Evolutionary conservation across 768 basidiomycete species (phyloP), one percentile per base, ranked within the genome.

Genomic region (Chalciporus chontae): DNA sequence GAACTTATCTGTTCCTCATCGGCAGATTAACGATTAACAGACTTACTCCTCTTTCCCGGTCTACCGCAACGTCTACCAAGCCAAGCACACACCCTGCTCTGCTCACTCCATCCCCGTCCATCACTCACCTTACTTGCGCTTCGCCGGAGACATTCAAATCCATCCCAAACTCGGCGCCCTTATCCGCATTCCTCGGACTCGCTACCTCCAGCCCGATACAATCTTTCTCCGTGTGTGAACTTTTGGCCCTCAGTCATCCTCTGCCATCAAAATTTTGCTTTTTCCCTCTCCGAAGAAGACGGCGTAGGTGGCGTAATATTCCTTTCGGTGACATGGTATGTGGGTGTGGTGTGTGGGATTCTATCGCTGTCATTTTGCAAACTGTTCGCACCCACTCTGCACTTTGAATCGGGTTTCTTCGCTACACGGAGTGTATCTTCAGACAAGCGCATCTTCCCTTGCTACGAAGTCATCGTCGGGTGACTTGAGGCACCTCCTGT

Each of bases 151-250:
- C 13, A 31, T 31, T 4, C 31, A 31, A 9, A 14, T 11, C 13
- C 14, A n/a, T 27, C 14, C 23, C 8, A 9, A 6, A 3, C 13
- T n/a, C 8, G 32, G 23, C 23, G 37, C 39, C 10, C 21, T 43
- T 19, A 5, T 43, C 51, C 51, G 51, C 8, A 51, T 40, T 43
- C 36, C 42, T 32, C 52, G 43, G 49, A 51, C 27, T 17, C 52
- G 34, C 27, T 43, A 43, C 18, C 13, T 19, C 27, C 9, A 29
- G 10, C 7, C 29, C 14, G 29, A 32, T 18, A 17, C n/a, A 18
- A 27, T 18, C 4, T 31, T 9, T 31, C 31, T 31, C 31, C 31
- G 31, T 31, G 31, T 31, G 31, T 31, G 31, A 31, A 31, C 9
- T 14, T 14, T 31, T 31, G 31, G 31, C 11, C 13, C 34, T n/a